A percentile compares a stretch with the other conserved stretches of the same genome.
Conservation (phyloP, 768 basidiomycete genomes). For the Serendipita sp. region DNA sequence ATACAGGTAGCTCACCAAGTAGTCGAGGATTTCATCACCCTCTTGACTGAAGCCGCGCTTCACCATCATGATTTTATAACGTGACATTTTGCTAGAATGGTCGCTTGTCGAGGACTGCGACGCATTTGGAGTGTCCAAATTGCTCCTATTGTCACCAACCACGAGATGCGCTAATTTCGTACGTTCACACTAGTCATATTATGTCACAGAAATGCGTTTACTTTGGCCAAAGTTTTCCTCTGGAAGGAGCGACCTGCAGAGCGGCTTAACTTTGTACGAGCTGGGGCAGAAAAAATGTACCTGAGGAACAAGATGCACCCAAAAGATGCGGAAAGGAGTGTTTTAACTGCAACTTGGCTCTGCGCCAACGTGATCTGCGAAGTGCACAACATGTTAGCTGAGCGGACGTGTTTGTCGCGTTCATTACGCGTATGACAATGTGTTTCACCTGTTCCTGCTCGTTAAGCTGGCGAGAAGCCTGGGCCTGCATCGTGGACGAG, state of each 20-base stretch:
- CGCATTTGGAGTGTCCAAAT: constrained; percentile 30
- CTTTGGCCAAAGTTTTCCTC: constrained; percentile 66
- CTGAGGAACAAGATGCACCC: not conserved
- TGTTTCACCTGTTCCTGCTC: not conserved
- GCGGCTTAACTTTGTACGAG: not conserved
- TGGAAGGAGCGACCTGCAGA: constrained; percentile 35
- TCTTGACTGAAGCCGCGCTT: constrained; percentile 67
- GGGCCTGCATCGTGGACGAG: not conserved
- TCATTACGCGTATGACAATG: not conserved
- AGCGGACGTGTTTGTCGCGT: not conserved
- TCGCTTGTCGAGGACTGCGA: constrained; percentile 19
- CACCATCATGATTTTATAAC: constrained; percentile 59
- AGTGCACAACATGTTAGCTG: not conserved
- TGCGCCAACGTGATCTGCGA: not conserved
- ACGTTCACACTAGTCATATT: not conserved
- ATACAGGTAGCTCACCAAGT: constrained; percentile 38
- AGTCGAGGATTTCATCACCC: constrained; percentile 68
- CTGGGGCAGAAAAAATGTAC: not conserved
- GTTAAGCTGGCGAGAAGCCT: not conserved
- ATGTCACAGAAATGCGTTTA: constrained; percentile 17
- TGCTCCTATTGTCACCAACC: constrained; percentile 27
- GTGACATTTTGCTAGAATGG: constrained; percentile 28
- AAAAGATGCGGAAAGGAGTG: constrained; percentile 5
- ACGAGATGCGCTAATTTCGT: constrained; percentile 6
- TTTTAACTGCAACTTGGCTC: constrained; percentile 5